Evolutionary conservation across 2,329 filamentous ascomycete species (phyloP), one percentile per base, ranked within the genome.

Genomic region (Colletotrichum scovillei): DNA sequence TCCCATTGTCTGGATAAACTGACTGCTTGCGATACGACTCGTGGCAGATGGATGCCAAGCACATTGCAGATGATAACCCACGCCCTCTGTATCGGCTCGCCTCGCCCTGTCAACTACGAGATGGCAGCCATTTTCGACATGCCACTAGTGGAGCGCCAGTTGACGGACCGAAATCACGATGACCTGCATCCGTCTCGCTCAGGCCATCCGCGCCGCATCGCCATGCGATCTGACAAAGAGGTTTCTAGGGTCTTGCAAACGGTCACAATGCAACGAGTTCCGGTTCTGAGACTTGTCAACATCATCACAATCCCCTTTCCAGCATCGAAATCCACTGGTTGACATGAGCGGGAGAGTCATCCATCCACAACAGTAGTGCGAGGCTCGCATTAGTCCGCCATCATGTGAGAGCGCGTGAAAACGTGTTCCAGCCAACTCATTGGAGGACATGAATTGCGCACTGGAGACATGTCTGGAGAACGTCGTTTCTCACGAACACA

Each of bases 321-420:
- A 30, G 30, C 46, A 32, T 56, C 28, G 32, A n/a, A 49, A 55
- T 46, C 60, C 60, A 70, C 67, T 70, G 68, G 52, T 22, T 74
- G 22, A 63, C 63, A 62, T 63, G 55, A 55, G 63, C 46, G 26
- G 63, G 38, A 71, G 63, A 74, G 68, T 72, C 68, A 59, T 58
- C 68, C 68, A 67, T 74, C 52, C 63, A 74, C 58, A 67, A 49
- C 26, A 52, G 38, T 49, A 52, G 68, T 63, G 62, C 65, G 58
- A 68, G 69, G 35, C 52, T 67, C 74, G 72, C 74, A 75, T 75
- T 75, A 63, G 74, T 55, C 12, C 28, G 52, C 19, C 65, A 73
- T 75, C 74, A 74, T 75, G 74, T 75, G 74, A 75, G 72, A 57
- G 58, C 57, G 72, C 53, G 72, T 67, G 57, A 72, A 53, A 12